Conservation (phyloP, 441 rosid genomes). For the Populus hybrid region DNA sequence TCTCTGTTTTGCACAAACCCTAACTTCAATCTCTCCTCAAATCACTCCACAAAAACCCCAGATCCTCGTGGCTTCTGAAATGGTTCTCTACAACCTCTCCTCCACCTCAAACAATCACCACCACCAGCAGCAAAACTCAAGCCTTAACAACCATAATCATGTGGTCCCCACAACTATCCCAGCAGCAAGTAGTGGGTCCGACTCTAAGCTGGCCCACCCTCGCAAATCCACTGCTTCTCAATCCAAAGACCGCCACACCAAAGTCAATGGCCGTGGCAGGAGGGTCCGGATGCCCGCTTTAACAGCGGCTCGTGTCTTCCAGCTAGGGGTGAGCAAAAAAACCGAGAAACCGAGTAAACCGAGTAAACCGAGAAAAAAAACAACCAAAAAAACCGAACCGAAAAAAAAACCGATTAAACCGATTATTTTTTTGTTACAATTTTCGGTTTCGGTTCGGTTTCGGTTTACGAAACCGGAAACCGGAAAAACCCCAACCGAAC, state of each 20-base stretch:
- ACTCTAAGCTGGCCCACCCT: conserved; percentile 18
- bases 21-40: background rate
- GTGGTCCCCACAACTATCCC: conserved; percentile 14
- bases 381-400: too few species aligned
- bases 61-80: conserved; percentile 33
- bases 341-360: too few species aligned
- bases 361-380: too few species aligned
- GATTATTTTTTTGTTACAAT: too few species aligned
- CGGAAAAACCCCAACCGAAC: too few species aligned
- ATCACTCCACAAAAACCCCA: background rate
- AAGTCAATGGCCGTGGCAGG: conserved; percentile 68
- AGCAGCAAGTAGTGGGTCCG: background rate
- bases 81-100: conserved; percentile 22
- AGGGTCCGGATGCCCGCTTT: conserved; percentile 67
- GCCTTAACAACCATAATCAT: conserved; percentile 7
- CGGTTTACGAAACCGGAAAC: too few species aligned
- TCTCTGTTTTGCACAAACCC: conserved; percentile 14
- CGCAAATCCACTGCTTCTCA: conserved; percentile 24
- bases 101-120: conserved; percentile 6
- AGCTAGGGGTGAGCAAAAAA: too few species aligned
- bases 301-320: conserved; percentile 63
- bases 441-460: too few species aligned
- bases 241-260: conserved; percentile 65
- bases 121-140: conserved; percentile 14
- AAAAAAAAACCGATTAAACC: too few species aligned